phyloP scores from a whole-genome alignment of 192 early-diverging fungal species.

The Backusella mclennaniae region DNA sequence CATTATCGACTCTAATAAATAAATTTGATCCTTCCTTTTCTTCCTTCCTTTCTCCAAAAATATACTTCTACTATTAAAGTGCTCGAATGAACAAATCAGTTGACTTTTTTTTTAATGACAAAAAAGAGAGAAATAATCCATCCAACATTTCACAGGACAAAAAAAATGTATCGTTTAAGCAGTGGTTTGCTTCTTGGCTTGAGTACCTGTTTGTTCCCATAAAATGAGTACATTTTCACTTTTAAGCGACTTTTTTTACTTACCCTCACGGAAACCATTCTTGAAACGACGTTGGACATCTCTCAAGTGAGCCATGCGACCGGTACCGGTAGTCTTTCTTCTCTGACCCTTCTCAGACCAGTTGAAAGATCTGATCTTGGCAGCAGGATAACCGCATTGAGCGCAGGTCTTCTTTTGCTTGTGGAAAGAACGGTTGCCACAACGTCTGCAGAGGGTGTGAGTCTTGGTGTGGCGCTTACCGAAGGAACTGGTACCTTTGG shows the following conservation, averaged over 20 bases:
- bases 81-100: neutral
- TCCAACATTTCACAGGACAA: neutral
- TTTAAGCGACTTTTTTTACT: neutral
- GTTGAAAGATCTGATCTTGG: constrained; percentile 95
- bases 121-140: neutral
- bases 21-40: neutral
- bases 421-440: constrained; percentile 96
- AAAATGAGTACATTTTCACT: neutral
- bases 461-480: constrained; percentile 99
- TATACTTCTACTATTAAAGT: neutral
- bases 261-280: constrained; percentile 96
- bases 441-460: constrained; percentile 96
- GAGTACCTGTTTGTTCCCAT: constrained; percentile 11
- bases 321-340: constrained; percentile 99
- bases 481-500: constrained; percentile 97
- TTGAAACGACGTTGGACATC: constrained; percentile 90
- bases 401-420: constrained; percentile 99
- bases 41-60: neutral
- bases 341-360: constrained; percentile 96
- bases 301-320: constrained; percentile 97
- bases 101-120: neutral
- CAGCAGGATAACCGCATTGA: constrained; percentile 96
- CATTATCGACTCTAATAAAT: neutral
- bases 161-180: neutral
- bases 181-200: constrained; percentile 16